Conservation (phyloP, 805 yeast genomes). For the Ogataea methylovora region DNA sequence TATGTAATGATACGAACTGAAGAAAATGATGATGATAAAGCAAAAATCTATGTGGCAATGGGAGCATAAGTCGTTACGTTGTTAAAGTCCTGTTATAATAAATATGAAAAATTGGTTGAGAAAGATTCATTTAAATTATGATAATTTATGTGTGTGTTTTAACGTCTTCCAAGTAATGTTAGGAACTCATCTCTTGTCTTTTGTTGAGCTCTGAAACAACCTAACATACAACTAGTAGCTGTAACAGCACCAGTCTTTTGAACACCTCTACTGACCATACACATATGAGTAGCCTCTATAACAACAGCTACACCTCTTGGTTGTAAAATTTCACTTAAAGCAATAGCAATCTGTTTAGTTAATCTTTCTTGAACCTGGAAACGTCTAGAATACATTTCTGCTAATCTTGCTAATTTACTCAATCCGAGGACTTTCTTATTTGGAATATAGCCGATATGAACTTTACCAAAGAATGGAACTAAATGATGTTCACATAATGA, state of each 20-base stretch:
- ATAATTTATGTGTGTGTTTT: background rate
- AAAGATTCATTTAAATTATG: background rate
- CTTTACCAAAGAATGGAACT: constrained; percentile 96
- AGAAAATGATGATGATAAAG: too few species aligned
- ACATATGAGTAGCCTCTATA: constrained; percentile 97
- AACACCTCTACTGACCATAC: constrained; percentile 97
- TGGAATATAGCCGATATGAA: constrained; percentile 97
- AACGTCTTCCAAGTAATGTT: constrained; percentile 63
- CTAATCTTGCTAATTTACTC: constrained; percentile 87
- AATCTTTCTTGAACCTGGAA: constrained; percentile 97
- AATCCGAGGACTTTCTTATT: constrained; percentile 88
- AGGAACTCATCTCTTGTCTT: constrained; percentile 95
- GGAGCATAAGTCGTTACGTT: too few species aligned
- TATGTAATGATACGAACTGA: too few species aligned
- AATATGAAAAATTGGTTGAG: background rate
- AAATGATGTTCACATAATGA: constrained; percentile 96
- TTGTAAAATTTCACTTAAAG: constrained; percentile 78
- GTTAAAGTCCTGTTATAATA: too few species aligned
- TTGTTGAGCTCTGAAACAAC: constrained; percentile 88
- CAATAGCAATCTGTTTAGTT: constrained; percentile 97
- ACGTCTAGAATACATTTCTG: constrained; percentile 94
- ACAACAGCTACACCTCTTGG: constrained; percentile 99
- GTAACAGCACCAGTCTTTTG: constrained; percentile 94
- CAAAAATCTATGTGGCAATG: too few species aligned
- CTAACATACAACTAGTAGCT: constrained; percentile 94